Evolutionary conservation across 2,329 filamentous ascomycete genomes (phyloP).

Genomic region (Curvularia eragrostidis): DNA sequence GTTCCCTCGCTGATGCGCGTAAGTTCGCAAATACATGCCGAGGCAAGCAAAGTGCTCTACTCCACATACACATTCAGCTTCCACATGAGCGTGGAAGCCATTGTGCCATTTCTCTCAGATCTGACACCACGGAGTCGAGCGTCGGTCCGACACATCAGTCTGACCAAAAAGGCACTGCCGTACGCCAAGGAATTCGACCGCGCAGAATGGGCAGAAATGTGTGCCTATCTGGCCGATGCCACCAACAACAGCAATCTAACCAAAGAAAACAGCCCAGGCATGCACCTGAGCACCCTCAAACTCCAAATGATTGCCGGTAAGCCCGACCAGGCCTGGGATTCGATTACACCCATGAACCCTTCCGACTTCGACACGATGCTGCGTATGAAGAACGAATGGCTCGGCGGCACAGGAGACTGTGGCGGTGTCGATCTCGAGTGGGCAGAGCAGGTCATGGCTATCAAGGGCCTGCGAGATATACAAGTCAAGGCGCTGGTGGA

Average conservation of each 20-base stretch:
- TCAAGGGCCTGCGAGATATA: conserved; percentile 59
- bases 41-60: conserved; percentile 65
- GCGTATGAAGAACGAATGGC: conserved; percentile 37
- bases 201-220: conserved; percentile 63
- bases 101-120: conserved; percentile 66
- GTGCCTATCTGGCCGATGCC: conserved; percentile 48
- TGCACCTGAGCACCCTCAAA: conserved; percentile 35
- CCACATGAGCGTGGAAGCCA: conserved; percentile 65
- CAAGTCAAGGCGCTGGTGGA: conserved; percentile 62
- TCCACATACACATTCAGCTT: conserved; percentile 65
- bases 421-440: conserved; percentile 58
- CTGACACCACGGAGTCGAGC: conserved; percentile 58
- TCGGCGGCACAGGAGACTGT: conserved; percentile 19
- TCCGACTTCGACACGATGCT: conserved; percentile 36
- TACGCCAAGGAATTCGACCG: conserved; percentile 63
- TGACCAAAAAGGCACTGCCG: conserved; percentile 64
- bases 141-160: conserved; percentile 58
- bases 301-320: conserved; percentile 64
- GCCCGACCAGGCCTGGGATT: conserved; percentile 58
- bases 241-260: background rate
- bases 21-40: conserved; percentile 56
- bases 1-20: conserved; percentile 38
- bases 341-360: conserved; percentile 42
- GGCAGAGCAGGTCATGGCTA: conserved; percentile 61
- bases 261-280: background rate